Evolutionary conservation across 2,329 filamentous ascomycete species (phyloP).

Genomic region (Xylariaceae sp.): DNA sequence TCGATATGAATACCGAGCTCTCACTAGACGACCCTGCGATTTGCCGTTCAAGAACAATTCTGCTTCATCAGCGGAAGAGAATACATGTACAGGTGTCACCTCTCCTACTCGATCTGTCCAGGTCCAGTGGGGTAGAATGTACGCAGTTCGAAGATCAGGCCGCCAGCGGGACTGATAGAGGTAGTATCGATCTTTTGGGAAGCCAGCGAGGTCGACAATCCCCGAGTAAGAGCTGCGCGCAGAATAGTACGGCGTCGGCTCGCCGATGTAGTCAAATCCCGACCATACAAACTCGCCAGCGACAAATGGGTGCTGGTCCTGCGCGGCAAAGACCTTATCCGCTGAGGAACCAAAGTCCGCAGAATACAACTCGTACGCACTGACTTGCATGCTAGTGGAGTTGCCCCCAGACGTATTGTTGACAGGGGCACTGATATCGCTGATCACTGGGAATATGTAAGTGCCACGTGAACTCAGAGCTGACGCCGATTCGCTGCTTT

Average conservation of each 20-base stretch:
- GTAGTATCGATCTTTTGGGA: constrained; percentile 62
- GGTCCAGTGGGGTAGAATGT: constrained; percentile 63
- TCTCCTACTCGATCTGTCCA: constrained; percentile 56
- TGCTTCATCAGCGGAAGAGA: constrained; percentile 57
- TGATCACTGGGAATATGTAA: constrained; percentile 58
- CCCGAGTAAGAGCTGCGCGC: constrained; percentile 61
- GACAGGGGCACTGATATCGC: constrained; percentile 46
- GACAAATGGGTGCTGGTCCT: constrained; percentile 57
- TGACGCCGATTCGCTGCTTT: constrained; percentile 51
- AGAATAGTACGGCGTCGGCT: constrained; percentile 55
- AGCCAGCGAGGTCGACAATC: constrained; percentile 63
- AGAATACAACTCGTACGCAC: constrained; percentile 59
- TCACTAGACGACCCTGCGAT: constrained; percentile 50
- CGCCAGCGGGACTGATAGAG: constrained; percentile 62
- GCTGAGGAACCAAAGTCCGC: constrained; percentile 54
- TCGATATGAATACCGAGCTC: constrained; percentile 49
- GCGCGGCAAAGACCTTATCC: constrained; percentile 58
- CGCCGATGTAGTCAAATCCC: constrained; percentile 57
- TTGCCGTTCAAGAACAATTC: constrained; percentile 60
- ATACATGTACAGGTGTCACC: constrained; percentile 61
- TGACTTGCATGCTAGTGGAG: constrained; percentile 47
- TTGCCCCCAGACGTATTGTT: constrained; percentile 50
- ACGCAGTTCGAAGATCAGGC: constrained; percentile 53
- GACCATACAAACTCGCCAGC: constrained; percentile 62
- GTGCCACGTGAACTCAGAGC: constrained; percentile 57